Percentiles rank a stretch among this genome's conserved stretches.
Evolutionary conservation across 306 rosid genomes (phyloP).

Genomic region (Lathyrus tuberosus): DNA sequence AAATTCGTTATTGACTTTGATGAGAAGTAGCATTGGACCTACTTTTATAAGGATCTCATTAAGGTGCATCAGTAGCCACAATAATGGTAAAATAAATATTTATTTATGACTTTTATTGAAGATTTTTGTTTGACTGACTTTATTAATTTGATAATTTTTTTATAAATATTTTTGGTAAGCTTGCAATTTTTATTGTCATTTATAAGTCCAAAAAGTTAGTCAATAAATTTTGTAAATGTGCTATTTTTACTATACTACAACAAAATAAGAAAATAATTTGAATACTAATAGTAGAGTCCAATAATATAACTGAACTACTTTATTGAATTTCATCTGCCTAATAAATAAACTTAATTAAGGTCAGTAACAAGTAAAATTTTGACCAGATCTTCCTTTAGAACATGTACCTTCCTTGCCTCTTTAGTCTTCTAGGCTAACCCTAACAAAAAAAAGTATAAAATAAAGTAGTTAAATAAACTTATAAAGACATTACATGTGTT

Average conservation of each 20-base stretch:
- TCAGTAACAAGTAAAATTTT: constrained; percentile 24
- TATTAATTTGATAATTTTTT: not conserved
- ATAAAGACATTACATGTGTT: constrained; percentile 34
- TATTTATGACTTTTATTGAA: not conserved
- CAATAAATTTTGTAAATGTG: too few relatives aligned
- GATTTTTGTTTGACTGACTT: not conserved
- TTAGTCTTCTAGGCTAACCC: constrained; percentile 38
- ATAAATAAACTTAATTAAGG: constrained; percentile 40
- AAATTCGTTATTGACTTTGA: constrained; percentile 26
- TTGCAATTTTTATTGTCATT: not conserved
- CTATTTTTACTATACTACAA: too few relatives aligned
- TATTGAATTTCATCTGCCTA: constrained; percentile 32
- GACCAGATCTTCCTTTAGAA: constrained; percentile 42
- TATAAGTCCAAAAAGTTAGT: too few relatives aligned
- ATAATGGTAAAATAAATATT: not conserved
- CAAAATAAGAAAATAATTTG: too few relatives aligned
- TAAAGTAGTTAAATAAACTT: constrained; percentile 38
- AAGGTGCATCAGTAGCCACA: constrained; percentile 1
- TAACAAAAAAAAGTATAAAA: constrained; percentile 35
- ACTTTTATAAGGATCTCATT: constrained; percentile 13
- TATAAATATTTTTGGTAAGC: not conserved
- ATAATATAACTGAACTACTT: constrained; percentile 27
- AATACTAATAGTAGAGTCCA: constrained; percentile 11
- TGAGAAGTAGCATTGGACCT: constrained; percentile 9
- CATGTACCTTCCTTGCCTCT: constrained; percentile 49